Conservation (phyloP, 441 rosid species). For the Arabidopsis hybrid region DNA sequence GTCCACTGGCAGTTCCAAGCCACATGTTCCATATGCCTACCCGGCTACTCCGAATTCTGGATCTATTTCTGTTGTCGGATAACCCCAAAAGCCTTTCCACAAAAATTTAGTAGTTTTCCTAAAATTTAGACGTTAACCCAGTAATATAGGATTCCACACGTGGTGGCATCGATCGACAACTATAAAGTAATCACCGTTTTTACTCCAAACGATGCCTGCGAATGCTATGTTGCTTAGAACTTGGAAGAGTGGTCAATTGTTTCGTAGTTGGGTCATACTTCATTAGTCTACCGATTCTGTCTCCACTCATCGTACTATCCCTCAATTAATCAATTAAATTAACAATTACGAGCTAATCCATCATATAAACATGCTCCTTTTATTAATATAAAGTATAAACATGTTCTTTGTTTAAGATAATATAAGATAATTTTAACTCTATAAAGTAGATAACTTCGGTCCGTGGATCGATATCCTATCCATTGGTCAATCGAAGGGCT, state of each 20-base stretch:
- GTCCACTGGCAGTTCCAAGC: constrained; percentile 47
- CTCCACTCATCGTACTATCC: constrained; percentile 60
- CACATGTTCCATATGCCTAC: constrained; percentile 48
- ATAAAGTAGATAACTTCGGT: constrained; percentile 56
- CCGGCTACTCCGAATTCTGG: constrained; percentile 24
- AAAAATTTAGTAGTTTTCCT: constrained; percentile 33
- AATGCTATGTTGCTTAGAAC: constrained; percentile 48
- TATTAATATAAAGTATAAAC: no score
- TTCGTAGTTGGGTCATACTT: constrained; percentile 44
- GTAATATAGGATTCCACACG: constrained; percentile 52
- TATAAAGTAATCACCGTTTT: constrained; percentile 49
- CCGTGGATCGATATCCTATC: constrained; percentile 49
- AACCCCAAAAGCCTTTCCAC: constrained; percentile 52
- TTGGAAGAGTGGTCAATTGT: constrained; percentile 44
- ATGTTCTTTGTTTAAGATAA: not conserved
- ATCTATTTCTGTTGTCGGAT: constrained; percentile 57
- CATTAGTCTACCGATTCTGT: constrained; percentile 54
- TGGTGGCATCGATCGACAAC: constrained; percentile 51
- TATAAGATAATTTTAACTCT: constrained; percentile 46
- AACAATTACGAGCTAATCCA: not conserved
- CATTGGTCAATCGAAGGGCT: constrained; percentile 50
- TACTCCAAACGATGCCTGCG: constrained; percentile 54
- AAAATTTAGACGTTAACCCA: constrained; percentile 47
- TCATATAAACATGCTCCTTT: not conserved
- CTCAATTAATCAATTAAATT: constrained; percentile 27